Evolutionary conservation across 352 stramenopile species (phyloP), one percentile per base, ranked within the genome.

Genomic region (Sclerospora graminicola): DNA sequence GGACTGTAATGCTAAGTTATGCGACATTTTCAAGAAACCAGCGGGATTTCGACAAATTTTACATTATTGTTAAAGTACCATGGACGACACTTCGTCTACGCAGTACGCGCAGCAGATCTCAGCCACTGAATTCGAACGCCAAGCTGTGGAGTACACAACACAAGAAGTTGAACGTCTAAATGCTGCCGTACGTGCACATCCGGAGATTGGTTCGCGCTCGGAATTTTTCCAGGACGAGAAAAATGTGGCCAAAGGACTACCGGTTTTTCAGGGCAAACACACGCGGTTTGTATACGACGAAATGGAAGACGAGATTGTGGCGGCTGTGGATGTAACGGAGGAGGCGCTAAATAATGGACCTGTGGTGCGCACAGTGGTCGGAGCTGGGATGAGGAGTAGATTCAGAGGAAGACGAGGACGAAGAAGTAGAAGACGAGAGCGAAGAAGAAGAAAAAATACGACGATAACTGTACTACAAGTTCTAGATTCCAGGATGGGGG

Each of bases 221-320:
- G 41, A 55, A 29, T 87, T 82, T 44, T 87, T 83, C 56, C 65
- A 81, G 58, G 54, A 77, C 60, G 58, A 64, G 16, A 45, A 48
- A 38, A 87, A 87, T 54, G 56, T 84, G 36, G 39, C 55, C 37
- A 60, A 55, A 15, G 75, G 75, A 5, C 63, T 87, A 23, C 75
- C 75, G 1, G 65, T 87, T 9, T 87, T 87, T 52, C 75, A 84
- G 53, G 75, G 75, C 20, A 83, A 75, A 48, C 75, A 87, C 69
- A 87, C 72, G 56, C 72, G 75, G 23, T 87, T 88, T 32, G 63
- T 88, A 39, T 88, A 88, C 60, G 76, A 88, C 43, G 68, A 82
- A 9, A 69, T 82, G 6, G 71, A 84, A 0, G 63, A 80, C 7
- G 65, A 80, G 45, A 84, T 88, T 48, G 55, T 84, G 26, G 70